phyloP scores from a whole-genome alignment of 441 rosid genomes.

The Adansonia grandidieri region DNA sequence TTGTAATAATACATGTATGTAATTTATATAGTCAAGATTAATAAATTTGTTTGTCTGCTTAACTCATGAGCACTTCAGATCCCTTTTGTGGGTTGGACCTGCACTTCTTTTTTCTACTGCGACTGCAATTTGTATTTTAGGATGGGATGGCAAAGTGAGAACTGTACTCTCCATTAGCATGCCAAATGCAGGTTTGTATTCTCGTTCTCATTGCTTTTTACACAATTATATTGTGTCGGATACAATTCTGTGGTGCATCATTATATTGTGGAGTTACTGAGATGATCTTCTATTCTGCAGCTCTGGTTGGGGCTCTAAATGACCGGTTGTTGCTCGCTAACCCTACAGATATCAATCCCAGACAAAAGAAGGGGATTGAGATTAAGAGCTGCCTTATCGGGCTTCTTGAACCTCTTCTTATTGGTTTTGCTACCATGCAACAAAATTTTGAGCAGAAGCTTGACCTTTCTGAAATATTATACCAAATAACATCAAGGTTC shows the following conservation, averaged over 20 bases:
- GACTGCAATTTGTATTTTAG: slow-evolving; percentile 82
- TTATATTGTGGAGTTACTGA: slow-evolving; percentile 31
- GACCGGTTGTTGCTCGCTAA: slow-evolving; percentile 88
- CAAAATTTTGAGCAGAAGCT: slow-evolving; percentile 92
- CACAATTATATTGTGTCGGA: slow-evolving; percentile 14
- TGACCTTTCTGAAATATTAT: slow-evolving; percentile 87
- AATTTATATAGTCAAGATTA: slow-evolving; percentile 23
- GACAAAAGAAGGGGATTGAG: slow-evolving; percentile 89
- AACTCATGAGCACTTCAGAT: slow-evolving; percentile 78
- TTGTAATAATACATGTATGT: slow-evolving; percentile 15
- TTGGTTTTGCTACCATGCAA: slow-evolving; percentile 99
- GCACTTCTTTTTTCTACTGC: slow-evolving; percentile 96
- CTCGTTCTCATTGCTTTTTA: slow-evolving; percentile 15
- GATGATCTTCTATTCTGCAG: slow-evolving; percentile 47
- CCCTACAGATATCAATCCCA: slow-evolving; percentile 90
- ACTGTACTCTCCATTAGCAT: slow-evolving; percentile 85
- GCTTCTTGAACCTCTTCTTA: slow-evolving; percentile 95
- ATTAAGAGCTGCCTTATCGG: slow-evolving; percentile 96
- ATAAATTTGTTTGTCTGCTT: slow-evolving; percentile 52
- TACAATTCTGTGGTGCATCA: slow-evolving; percentile 12
- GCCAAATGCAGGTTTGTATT: slow-evolving; percentile 80
- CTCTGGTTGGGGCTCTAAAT: slow-evolving; percentile 91
- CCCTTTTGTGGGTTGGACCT: slow-evolving; percentile 98
- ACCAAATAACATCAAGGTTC: slow-evolving; percentile 97
- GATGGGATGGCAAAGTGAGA: slow-evolving; percentile 98